Base-by-base conservation (phyloP, 352 stramenopile species). In the Pythium plurisporium region DNA sequence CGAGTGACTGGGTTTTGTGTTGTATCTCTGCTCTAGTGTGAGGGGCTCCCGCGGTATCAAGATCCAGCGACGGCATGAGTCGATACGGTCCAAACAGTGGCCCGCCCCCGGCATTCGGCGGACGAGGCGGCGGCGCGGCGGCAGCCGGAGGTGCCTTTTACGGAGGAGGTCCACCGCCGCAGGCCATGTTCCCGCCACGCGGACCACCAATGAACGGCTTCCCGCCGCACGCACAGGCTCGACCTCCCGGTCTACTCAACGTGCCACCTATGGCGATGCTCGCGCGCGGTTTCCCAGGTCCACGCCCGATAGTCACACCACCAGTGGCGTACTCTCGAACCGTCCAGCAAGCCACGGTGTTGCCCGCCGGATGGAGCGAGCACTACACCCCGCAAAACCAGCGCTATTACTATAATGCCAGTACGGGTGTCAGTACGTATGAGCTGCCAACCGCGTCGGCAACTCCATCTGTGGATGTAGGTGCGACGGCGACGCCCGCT, bases 351-450 rank as follows among this genome's bases (percentile, higher is more conserved):
- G 23, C 33, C 8, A 15, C 45, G 17, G 27, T 19, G 19, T 26
- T 87, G n/a, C 80, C 77, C 4, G 51, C 66, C 4, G 79, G 75
- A 40, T 91, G 81, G 81, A 86, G 62, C 22, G 81, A 88, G 41
- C 68, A 81, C 41, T 69, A 71, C 38, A 82, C 76, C 7, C 73
- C 74, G 3, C 73, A 86, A 36, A 77, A 76, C 9, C 55, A 67
- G 34, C 68, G 62, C 37, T 91, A 89, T 56, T 91, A 79, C 50
- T 82, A 86, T 49, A 86, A 87, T 43, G 55, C 72, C 2, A 44
- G 56, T 23, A 86, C 78, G 14, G 73, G 79, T 2, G 75, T 86
- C 6, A 87, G 72, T 44, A 87, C 78, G 8, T 91, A 89, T 41
- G 81, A 89, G 22, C 26, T 59, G 10, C 76, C 76, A 1, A 58